Base-by-base conservation (phyloP, 768 basidiomycete genomes). In the Macrolepiota fuliginosa region DNA sequence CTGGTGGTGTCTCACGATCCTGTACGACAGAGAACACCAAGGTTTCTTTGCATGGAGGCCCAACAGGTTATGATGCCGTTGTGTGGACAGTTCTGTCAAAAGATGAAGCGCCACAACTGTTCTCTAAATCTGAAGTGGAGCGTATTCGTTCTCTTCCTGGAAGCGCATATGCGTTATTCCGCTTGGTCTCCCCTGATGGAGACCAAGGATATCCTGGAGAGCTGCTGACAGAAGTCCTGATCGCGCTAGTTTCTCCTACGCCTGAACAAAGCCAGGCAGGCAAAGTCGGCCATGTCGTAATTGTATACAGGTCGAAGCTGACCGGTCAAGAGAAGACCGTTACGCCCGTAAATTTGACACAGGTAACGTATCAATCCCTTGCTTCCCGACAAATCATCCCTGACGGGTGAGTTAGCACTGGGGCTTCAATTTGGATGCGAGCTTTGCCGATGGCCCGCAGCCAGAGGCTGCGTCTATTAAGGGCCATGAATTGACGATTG, bases 361-460 rank as follows among this genome's bases (percentile, higher is more conserved):
- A 91, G 81, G 89, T 89, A 65, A 62, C 2, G 29, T 27, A 27
- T 57, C 59, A 32, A 46, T 62, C 47, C 58, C 50, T 29, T 62
- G 13, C 19, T 60, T 49, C 27, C 42, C 53, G 47, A 53, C 9
- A 52, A 53, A 51, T 40, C 40, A 47, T 54, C 58, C 46, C 25
- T 32, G 27, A 32, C 52, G 0, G 25, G 36, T 49, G 32, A 25
- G 7, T 35, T 61, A 91, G 88, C 90, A 91, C 70, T 91, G 89
- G 89, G 90, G 90, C 29, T 91, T 91, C 77, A 91, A 92, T 68
- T 81, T 91, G 11, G 87, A 90, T 36, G 89, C 87, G 1, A 90
- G 88, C 66, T 74, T 88, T 45, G 71, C 73, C 50, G 76, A 75
- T 6, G 77, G 74, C 5, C 66, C 51, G 5, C 49, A 53, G 13